phyloP scores from a whole-genome alignment of 176 grass and related monocot genomes.

The Echinochloa phyllopogon region DNA sequence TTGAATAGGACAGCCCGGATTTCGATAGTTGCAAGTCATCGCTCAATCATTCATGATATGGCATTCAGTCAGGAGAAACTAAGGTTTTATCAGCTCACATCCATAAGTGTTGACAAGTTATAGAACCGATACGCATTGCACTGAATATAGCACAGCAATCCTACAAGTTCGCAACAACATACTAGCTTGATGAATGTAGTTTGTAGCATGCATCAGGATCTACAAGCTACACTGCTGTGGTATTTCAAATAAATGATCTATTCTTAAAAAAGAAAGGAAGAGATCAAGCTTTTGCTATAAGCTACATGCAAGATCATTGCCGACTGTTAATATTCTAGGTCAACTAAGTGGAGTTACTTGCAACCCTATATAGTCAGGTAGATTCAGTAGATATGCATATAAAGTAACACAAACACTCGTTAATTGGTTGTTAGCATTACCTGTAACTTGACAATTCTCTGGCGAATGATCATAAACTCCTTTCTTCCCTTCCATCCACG shows the following conservation, averaged over 20 bases:
- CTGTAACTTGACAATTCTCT: constrained; percentile 89
- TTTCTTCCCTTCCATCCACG: constrained; percentile 91
- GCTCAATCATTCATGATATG: neutral
- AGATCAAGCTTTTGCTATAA: neutral
- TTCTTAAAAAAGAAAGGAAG: constrained; percentile 2
- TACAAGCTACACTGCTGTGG: neutral
- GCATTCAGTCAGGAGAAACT: neutral
- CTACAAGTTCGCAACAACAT: neutral
- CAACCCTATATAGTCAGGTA: neutral
- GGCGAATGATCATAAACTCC: constrained; percentile 81
- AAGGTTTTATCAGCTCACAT: neutral
- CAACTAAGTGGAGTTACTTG: constrained; percentile 1
- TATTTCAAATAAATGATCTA: constrained; percentile 10
- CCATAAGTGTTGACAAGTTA: neutral
- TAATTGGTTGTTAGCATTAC: constrained; percentile 36
- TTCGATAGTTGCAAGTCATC: neutral
- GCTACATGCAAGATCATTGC: neutral
- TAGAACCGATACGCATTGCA: neutral
- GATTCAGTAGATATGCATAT: neutral
- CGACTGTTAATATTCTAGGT: neutral
- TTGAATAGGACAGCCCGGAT: neutral
- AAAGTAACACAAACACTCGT: constrained; percentile 1
- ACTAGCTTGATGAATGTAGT: neutral
- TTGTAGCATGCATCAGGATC: neutral
- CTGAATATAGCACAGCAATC: neutral